phyloP scores from a whole-genome alignment of 1,284 basidiomycete species.

The Rhodotorula sp. region DNA sequence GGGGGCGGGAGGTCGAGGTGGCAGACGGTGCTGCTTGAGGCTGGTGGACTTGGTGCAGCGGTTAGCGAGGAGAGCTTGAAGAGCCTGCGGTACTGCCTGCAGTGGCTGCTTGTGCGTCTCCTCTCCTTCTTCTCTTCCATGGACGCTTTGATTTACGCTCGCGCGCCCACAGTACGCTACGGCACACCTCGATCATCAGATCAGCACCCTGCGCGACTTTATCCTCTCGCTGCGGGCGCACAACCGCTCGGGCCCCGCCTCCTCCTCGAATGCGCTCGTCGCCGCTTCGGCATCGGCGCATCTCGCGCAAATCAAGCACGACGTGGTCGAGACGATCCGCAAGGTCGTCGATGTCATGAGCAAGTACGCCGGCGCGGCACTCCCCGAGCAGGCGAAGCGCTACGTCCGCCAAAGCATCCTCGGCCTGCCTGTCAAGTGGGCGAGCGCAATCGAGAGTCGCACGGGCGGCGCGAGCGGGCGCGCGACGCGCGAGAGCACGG shows the following conservation, averaged over 20 bases:
- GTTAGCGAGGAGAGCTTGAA: constrained; percentile 88
- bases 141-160: neutral
- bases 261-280: constrained; percentile 54
- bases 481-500: neutral
- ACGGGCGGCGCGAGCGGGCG: constrained; percentile 2
- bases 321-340: constrained; percentile 80
- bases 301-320: constrained; percentile 70
- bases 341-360: constrained; percentile 86
- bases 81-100: constrained; percentile 77
- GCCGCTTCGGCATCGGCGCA: constrained; percentile 64
- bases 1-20: constrained; percentile 66
- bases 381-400: constrained; percentile 77
- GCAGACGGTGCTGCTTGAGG: constrained; percentile 80
- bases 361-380: constrained; percentile 77
- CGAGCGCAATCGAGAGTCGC: constrained; percentile 50
- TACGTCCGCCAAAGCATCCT: constrained; percentile 79
- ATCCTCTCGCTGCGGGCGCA: constrained; percentile 63
- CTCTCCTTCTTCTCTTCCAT: neutral
- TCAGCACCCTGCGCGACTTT: constrained; percentile 77
- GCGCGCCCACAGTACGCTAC: constrained; percentile 69
- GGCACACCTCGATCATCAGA: constrained; percentile 81
- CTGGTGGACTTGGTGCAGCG: constrained; percentile 78
- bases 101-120: constrained; percentile 74
- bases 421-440: constrained; percentile 77
- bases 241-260: constrained; percentile 44